These are phyloP conservation scores for Sugiyamaella sp. DNA, from an alignment of 1,139 yeast genomes.

Conservation along the genomic window DNA sequence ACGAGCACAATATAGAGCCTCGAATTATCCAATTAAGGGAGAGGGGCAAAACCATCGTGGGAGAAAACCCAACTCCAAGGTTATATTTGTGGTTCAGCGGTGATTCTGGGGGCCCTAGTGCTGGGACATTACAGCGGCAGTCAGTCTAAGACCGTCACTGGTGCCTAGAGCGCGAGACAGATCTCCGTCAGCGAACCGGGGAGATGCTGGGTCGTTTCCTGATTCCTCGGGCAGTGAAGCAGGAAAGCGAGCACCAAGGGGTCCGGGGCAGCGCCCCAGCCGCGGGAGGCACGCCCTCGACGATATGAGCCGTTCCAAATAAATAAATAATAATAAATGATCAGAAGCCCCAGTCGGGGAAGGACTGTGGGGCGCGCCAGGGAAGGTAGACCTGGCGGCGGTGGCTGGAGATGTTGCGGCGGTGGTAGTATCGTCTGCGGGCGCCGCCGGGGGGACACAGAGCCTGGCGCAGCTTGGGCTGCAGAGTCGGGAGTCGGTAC, in stretches of 20 bases:
- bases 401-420: conserved; percentile 8
- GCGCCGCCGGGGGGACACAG: conserved; percentile 10
- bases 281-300: conserved; percentile 4
- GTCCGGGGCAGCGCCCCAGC: conserved; percentile 13
- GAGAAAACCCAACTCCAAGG: too few species aligned
- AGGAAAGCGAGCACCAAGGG: conserved; percentile 3
- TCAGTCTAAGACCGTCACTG: too few species aligned
- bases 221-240: too few species aligned
- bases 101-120: too few species aligned
- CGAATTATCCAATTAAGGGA: too few species aligned
- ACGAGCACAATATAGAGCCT: too few species aligned
- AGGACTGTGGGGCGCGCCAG: background rate
- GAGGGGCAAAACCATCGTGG: too few species aligned
- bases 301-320: background rate
- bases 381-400: conserved; percentile 12
- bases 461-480: conserved; percentile 4
- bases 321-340: conserved; percentile 4
- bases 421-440: conserved; percentile 12
- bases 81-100: too few species aligned
- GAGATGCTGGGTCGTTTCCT: too few species aligned
- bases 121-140: too few species aligned
- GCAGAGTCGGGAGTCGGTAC: conserved; percentile 6
- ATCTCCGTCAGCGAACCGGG: too few species aligned
- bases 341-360: conserved; percentile 24
- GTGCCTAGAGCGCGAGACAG: too few species aligned